phyloP scores from a whole-genome alignment of 2,329 filamentous ascomycete genomes.

The Epicoccum sorghinum region DNA sequence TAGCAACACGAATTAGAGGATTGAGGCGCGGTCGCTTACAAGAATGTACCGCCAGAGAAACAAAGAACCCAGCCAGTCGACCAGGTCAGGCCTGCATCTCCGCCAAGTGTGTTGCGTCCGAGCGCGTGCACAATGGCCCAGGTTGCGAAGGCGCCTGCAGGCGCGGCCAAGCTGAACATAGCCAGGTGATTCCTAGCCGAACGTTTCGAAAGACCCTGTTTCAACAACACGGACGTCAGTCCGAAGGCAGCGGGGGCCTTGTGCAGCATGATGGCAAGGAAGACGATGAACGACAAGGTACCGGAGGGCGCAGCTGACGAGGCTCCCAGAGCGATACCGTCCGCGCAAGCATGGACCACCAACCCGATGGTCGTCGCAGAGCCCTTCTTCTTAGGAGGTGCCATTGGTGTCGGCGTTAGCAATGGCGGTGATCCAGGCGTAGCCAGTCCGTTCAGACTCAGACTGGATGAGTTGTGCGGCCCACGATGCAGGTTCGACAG shows the following conservation, averaged over 20 bases:
- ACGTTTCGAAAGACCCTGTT: slow-evolving; percentile 88
- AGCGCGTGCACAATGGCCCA: slow-evolving; percentile 79
- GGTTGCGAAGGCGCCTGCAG: slow-evolving; percentile 81
- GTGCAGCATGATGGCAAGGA: slow-evolving; percentile 95
- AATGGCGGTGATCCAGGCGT: slow-evolving; percentile 32
- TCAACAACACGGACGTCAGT: slow-evolving; percentile 85
- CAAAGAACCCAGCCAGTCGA: slow-evolving; percentile 90
- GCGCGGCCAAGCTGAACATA: slow-evolving; percentile 90
- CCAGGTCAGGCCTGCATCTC: slow-evolving; percentile 73
- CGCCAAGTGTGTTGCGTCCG: slow-evolving; percentile 64
- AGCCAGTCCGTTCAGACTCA: slow-evolving; percentile 41
- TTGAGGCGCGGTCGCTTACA: slow-evolving; percentile 66
- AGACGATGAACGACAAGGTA: slow-evolving; percentile 82
- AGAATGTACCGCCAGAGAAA: slow-evolving; percentile 95
- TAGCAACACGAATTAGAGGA: slow-evolving; percentile 15
- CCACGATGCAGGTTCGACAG: slow-evolving; percentile 76
- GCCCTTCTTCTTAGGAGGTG: slow-evolving; percentile 43
- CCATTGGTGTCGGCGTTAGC: slow-evolving; percentile 41
- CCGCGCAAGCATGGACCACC: slow-evolving; percentile 94
- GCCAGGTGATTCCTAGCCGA: slow-evolving; percentile 83
- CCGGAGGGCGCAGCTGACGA: slow-evolving; percentile 70
- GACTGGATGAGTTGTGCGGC: slow-evolving; percentile 48
- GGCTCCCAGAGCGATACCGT: slow-evolving; percentile 94
- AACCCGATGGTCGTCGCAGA: slow-evolving; percentile 76
- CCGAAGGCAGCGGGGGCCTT: slow-evolving; percentile 97